Evolutionary conservation across 768 basidiomycete genomes (phyloP).

Genomic region (Mycena capillaripes): DNA sequence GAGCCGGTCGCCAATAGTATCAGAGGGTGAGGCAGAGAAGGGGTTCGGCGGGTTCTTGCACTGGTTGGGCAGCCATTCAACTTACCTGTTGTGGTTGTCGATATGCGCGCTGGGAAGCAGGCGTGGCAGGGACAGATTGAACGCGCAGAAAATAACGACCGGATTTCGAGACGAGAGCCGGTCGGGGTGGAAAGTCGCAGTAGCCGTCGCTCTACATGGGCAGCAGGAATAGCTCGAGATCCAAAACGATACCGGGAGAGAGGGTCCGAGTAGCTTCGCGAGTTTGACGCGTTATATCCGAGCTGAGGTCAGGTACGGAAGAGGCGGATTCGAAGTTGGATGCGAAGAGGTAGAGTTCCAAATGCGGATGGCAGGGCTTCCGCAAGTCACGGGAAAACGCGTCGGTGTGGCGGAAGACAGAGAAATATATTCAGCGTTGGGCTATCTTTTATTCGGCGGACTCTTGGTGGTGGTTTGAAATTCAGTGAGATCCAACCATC

Average conservation of each 20-base stretch:
- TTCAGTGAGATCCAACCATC: constrained; percentile 10
- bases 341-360: not conserved
- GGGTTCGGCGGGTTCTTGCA: not conserved
- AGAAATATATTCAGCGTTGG: not conserved
- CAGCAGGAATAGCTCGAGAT: constrained; percentile 1
- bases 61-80: constrained; percentile 4
- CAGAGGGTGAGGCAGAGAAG: constrained; percentile 7
- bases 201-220: constrained; percentile 2
- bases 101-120: not conserved
- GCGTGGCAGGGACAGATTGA: constrained; percentile 20
- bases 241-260: constrained; percentile 14
- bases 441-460: not conserved
- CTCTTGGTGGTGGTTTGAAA: not conserved
- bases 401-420: not conserved
- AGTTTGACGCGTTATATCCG: not conserved
- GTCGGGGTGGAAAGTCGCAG: constrained; percentile 9
- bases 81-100: constrained; percentile 22
- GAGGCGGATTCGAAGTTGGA: not conserved
- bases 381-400: not conserved
- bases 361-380: not conserved
- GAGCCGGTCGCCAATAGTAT: constrained; percentile 3
- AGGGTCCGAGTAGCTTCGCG: not conserved
- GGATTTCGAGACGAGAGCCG: constrained; percentile 21
- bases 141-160: constrained; percentile 22
- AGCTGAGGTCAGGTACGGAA: not conserved